Percentiles rank a stretch among this genome's conserved stretches.
These are phyloP conservation scores for Cyberlindnera mrakii DNA, from an alignment of 805 yeast genomes.

Conservation along the genomic window DNA sequence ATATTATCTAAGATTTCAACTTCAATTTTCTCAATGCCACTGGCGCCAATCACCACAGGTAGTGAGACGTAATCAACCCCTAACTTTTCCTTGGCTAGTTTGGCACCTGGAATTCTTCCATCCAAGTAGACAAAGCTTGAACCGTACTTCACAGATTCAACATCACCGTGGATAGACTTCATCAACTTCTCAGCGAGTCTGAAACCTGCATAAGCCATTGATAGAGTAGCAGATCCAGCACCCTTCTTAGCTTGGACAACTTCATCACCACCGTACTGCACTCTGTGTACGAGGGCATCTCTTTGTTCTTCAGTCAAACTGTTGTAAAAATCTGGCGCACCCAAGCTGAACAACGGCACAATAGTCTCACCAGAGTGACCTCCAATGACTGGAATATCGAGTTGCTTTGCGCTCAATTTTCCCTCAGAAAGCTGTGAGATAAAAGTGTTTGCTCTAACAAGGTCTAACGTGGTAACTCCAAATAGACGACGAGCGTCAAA, in stretches of 20 bases:
- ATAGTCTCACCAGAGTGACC: constrained; percentile 84
- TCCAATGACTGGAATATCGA: constrained; percentile 68
- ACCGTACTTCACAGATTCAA: constrained; percentile 25
- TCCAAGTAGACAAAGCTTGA: constrained; percentile 52
- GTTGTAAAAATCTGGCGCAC: constrained; percentile 40
- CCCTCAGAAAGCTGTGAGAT: constrained; percentile 17
- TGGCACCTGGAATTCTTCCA: constrained; percentile 21
- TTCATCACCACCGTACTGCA: constrained; percentile 86
- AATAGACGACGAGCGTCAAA: constrained; percentile 72
- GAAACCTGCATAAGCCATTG: constrained; percentile 85
- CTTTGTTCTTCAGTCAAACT: constrained; percentile 35
- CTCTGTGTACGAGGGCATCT: constrained; percentile 65
- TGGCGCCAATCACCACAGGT: constrained; percentile 19
- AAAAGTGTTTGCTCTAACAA: constrained; percentile 67
- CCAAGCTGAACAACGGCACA: constrained; percentile 66
- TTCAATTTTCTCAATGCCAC: constrained; percentile 20
- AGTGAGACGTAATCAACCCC: constrained; percentile 15
- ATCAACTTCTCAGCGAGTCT: constrained; percentile 65
- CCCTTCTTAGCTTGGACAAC: constrained; percentile 82
- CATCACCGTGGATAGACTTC: constrained; percentile 43
- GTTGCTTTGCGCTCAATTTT: constrained; percentile 10
- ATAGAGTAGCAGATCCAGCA: constrained; percentile 78
- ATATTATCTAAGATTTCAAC: constrained; percentile 17
- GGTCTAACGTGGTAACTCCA: constrained; percentile 81
- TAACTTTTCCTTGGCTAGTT: constrained; percentile 13